phyloP scores from a whole-genome alignment of 768 basidiomycete genomes.

The Suillus subaureus region DNA sequence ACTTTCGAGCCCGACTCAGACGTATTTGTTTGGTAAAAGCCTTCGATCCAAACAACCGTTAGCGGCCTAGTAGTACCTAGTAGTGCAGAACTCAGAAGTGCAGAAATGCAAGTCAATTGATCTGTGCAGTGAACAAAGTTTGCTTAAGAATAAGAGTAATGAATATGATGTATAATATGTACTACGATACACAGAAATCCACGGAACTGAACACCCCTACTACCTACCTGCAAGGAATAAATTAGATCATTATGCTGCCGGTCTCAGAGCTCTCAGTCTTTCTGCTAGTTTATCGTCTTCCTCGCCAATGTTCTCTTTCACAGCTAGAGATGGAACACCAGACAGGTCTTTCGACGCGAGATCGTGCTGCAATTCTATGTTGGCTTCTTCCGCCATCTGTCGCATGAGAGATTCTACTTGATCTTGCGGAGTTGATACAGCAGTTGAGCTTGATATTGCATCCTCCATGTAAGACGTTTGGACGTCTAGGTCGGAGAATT shows the following conservation, averaged over 20 bases:
- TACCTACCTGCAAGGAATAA: neutral
- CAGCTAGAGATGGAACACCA: constrained; percentile 56
- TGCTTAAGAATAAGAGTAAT: neutral
- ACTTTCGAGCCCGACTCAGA: constrained; percentile 2
- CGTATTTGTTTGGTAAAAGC: constrained; percentile 15
- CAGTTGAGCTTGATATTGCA: constrained; percentile 91
- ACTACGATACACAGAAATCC: neutral
- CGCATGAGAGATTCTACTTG: constrained; percentile 91
- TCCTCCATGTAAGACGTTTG: constrained; percentile 99
- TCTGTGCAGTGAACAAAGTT: neutral
- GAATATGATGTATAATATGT: constrained; percentile 3
- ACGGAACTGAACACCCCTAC: neutral
- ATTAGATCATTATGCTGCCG: constrained; percentile 52
- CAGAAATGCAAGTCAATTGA: neutral
- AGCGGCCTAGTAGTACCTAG: neutral
- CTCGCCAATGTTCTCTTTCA: constrained; percentile 59
- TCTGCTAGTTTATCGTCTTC: constrained; percentile 85
- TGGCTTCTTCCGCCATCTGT: constrained; percentile 95
- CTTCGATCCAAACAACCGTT: constrained; percentile 7
- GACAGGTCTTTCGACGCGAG: constrained; percentile 66
- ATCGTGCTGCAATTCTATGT: constrained; percentile 93
- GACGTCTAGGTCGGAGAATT: constrained; percentile 96
- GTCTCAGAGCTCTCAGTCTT: constrained; percentile 84
- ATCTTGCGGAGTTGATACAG: constrained; percentile 93
- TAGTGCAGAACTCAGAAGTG: neutral